Evolutionary conservation across 2,329 filamentous ascomycete genomes (phyloP).

Genomic region (Fusarium paranaense): DNA sequence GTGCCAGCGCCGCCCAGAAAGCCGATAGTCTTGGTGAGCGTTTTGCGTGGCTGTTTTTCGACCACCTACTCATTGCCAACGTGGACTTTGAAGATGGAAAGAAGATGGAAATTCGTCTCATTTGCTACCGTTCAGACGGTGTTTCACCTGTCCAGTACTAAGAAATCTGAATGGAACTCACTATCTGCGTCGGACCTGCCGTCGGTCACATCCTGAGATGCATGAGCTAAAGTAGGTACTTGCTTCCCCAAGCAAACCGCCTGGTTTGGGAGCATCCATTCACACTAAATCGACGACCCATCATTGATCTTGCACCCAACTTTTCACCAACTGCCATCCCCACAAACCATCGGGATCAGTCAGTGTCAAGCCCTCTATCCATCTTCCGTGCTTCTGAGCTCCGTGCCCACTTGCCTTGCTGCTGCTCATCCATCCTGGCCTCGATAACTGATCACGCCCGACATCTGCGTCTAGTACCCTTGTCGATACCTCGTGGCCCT

Average conservation of each 20-base stretch:
- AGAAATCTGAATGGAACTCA: neutral
- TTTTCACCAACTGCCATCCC: neutral
- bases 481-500: constrained; percentile 28
- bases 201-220: constrained; percentile 19
- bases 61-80: neutral
- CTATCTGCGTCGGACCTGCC: constrained; percentile 29
- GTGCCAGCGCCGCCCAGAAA: neutral
- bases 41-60: constrained; percentile 15
- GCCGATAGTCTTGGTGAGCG: constrained; percentile 11
- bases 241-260: constrained; percentile 20
- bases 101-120: neutral
- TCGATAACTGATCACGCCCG: neutral
- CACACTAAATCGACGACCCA: constrained; percentile 2
- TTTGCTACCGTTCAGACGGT: neutral
- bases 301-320: neutral
- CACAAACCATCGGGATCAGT: neutral
- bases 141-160: neutral
- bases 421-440: neutral
- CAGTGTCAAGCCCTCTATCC: neutral
- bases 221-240: constrained; percentile 17
- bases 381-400: neutral
- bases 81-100: neutral
- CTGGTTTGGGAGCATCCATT: neutral
- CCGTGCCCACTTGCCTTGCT: neutral
- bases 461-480: constrained; percentile 14